Evolutionary conservation across 495 filamentous ascomycete genomes (phyloP).

Genomic region (Trypethelium eluteriae): DNA sequence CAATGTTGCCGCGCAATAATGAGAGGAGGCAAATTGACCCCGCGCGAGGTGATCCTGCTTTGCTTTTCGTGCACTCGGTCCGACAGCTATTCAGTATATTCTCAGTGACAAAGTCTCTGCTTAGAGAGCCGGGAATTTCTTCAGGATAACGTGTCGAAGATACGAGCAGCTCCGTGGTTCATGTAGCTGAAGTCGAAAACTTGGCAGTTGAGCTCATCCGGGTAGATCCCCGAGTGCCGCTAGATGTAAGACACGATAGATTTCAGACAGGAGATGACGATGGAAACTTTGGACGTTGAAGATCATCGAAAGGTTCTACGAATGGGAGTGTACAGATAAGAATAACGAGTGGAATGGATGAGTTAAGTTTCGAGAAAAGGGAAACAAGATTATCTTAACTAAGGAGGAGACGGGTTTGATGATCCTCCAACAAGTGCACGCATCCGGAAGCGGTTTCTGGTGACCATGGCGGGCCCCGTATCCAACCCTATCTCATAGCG

Average conservation of each 20-base stretch:
- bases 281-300: not conserved
- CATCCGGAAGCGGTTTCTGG: not conserved
- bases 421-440: not conserved
- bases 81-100: not conserved
- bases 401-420: not conserved
- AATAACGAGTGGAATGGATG: not conserved
- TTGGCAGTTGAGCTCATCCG: too few species aligned
- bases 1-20: too few species aligned
- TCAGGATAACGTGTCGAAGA: not conserved
- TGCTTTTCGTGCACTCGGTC: not conserved
- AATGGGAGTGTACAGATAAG: not conserved
- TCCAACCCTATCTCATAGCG: not conserved
- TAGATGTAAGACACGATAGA: too few species aligned
- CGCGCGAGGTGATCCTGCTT: not conserved
- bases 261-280: too few species aligned
- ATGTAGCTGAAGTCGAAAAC: not conserved
- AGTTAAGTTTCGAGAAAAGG: not conserved
- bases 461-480: not conserved
- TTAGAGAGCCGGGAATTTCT: not conserved
- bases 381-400: not conserved
- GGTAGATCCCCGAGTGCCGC: too few species aligned
- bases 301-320: not conserved
- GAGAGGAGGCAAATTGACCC: too few species aligned
- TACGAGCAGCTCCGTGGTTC: not conserved
- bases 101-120: not conserved